Percentiles rank a stretch among this genome's conserved stretches.
These are phyloP conservation scores for Aspergillus eucalypticola DNA, from an alignment of 2,329 filamentous ascomycete genomes.

Conservation along the genomic window DNA sequence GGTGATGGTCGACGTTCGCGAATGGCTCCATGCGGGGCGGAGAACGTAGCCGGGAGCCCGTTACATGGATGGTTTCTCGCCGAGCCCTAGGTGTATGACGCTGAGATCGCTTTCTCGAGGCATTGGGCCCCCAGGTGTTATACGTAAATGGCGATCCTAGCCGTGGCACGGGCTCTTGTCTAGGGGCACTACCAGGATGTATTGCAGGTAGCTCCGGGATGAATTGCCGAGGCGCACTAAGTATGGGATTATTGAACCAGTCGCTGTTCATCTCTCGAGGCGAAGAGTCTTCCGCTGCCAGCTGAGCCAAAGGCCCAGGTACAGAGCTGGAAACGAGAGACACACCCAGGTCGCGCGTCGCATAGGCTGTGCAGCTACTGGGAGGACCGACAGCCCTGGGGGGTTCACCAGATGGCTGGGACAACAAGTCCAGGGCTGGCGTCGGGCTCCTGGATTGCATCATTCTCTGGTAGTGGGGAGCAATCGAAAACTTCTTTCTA, in stretches of 20 bases:
- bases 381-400: constrained; percentile 25
- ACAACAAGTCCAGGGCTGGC: constrained; percentile 50
- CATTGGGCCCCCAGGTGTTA: constrained; percentile 51
- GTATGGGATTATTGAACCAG: constrained; percentile 41
- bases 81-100: constrained; percentile 36
- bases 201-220: constrained; percentile 12
- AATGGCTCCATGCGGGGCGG: constrained; percentile 59
- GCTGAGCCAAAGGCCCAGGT: constrained; percentile 38
- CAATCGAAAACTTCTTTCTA: constrained; percentile 62
- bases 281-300: constrained; percentile 32
- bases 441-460: constrained; percentile 62
- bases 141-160: constrained; percentile 53
- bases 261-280: constrained; percentile 27
- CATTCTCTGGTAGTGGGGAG: constrained; percentile 65
- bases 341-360: constrained; percentile 47
- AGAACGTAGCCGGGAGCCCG: constrained; percentile 48
- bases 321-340: constrained; percentile 46
- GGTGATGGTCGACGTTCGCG: constrained; percentile 50
- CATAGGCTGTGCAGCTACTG: constrained; percentile 36
- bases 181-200: constrained; percentile 19
- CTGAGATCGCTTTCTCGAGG: constrained; percentile 33
- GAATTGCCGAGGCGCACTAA: constrained; percentile 11
- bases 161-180: constrained; percentile 38
- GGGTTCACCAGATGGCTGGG: constrained; percentile 31
- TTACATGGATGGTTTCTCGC: constrained; percentile 48